Base-by-base conservation (phyloP, 2,329 filamentous ascomycete species). In the Phaeosphaeria sp. region DNA sequence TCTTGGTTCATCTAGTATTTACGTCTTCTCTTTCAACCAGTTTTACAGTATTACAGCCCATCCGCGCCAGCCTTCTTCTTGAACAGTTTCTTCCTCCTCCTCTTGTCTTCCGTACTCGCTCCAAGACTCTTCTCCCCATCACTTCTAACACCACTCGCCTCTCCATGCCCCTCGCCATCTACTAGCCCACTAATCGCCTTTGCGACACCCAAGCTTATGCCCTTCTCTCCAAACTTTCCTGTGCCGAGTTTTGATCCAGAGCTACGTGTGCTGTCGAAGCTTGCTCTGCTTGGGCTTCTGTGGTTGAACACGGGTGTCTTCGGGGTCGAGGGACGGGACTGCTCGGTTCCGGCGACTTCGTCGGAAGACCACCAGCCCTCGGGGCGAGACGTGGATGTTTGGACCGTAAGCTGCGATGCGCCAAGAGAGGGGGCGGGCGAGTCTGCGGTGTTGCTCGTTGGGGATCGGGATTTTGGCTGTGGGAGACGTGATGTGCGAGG, bases 281-380 rank as follows among this genome's bases (percentile, higher is more conserved):
- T 72, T 1, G 54, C 49, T 30, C 62, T 58, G 25, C 55, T 59
- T 11, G 59, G 54, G 39, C 52, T 55, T 22, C 52, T 63, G 33
- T 47, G 63, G 44, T 25, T 27, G 21, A 22, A 43, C 7, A 39
- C 57, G 49, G n/a, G 43, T 10, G 52, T 44, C 46, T 55, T 58
- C 2, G 70, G 58, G n/a, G 67, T 60, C 17, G 57, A 52, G 48
- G 71, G 33, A 46, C 65, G 46, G 22, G 63, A 73, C 7, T 69
- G 62, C 3, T 71, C 72, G 0, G 72, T 75, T 6, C 68, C 73
- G 2, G 64, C 75, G 6, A 77, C 72, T 46, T 78, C 76, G 43
- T 78, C 76, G 1, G 68, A 72, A 9, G 70, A 74, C 76, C 76
- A 78, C 75, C 76, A 78, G 11, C 75, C 75, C 60, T 77, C 76